These are phyloP conservation scores for Aspergillus ustus DNA, from an alignment of 2,329 filamentous ascomycete genomes.

Conservation along the genomic window DNA sequence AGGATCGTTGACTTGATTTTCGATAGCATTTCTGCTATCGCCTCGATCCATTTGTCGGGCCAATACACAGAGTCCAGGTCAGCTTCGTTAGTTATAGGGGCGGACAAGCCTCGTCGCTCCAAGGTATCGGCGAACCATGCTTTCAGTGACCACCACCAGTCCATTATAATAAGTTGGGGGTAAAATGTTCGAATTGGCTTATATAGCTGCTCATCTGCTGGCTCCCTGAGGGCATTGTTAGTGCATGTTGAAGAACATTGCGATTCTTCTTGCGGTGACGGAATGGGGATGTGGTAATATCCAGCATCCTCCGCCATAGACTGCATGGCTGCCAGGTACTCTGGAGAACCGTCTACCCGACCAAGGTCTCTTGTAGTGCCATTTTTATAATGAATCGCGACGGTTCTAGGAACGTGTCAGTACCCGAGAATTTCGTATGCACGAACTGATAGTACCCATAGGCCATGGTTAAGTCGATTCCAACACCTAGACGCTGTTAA, in stretches of 20 bases:
- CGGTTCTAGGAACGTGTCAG: slow-evolving; percentile 5
- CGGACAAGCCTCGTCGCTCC: no score
- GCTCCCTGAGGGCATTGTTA: neutral
- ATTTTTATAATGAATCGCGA: slow-evolving; percentile 13
- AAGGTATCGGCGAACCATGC: neutral
- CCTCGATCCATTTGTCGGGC: neutral
- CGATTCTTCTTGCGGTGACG: neutral
- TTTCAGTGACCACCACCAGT: neutral
- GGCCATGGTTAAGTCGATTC: slow-evolving; percentile 8
- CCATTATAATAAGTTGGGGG: neutral
- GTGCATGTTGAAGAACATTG: neutral
- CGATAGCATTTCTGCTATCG: neutral
- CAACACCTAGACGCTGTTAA: neutral
- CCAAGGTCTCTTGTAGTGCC: slow-evolving; percentile 13
- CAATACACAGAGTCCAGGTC: neutral
- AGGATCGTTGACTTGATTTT: neutral
- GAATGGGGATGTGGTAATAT: neutral
- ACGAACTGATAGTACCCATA: neutral
- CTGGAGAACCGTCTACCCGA: slow-evolving; percentile 8
- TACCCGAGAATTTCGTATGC: neutral
- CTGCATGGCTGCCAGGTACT: slow-evolving; percentile 15
- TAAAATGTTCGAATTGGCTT: neutral
- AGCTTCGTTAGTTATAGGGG: neutral
- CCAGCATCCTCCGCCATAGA: neutral
- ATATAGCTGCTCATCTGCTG: neutral